These are phyloP conservation scores for Penicillium roqueforti DNA, from an alignment of 495 filamentous ascomycete species.

Conservation along the genomic window DNA sequence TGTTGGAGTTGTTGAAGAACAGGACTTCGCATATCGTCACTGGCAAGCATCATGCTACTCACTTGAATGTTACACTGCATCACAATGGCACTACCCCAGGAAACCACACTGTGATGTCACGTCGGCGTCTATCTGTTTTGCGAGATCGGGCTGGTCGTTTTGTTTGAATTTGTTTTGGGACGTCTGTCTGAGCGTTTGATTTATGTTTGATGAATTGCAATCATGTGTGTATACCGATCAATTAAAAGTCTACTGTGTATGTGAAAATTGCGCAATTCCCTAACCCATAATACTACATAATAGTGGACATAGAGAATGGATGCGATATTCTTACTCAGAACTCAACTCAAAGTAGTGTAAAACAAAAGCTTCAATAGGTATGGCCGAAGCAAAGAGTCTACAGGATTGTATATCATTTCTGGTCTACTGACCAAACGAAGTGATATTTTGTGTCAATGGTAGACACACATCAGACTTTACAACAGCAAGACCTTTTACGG, in stretches of 20 bases:
- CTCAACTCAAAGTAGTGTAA: no score
- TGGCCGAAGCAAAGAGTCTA: no score
- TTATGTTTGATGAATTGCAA: conserved; percentile 4
- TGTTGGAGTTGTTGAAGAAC: conserved; percentile 21
- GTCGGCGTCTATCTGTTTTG: conserved; percentile 23
- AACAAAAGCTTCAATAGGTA: no score
- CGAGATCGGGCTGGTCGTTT: conserved; percentile 18
- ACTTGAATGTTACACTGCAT: conserved; percentile 8
- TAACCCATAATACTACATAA: no score
- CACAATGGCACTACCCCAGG: conserved; percentile 20
- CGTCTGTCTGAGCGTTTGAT: neutral
- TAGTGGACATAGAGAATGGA: no score
- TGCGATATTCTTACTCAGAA: no score
- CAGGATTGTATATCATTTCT: no score
- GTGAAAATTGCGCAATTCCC: neutral
- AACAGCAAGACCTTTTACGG: neutral
- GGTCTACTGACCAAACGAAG: no score
- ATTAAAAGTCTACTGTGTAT: neutral
- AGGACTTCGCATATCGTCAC: conserved; percentile 13
- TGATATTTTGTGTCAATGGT: no score
- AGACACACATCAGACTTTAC: no score
- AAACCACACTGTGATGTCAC: conserved; percentile 16
- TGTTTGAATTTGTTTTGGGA: neutral
- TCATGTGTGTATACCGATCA: conserved; percentile 10
- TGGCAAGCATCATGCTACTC: conserved; percentile 19